phyloP scores from a whole-genome alignment of 495 filamentous ascomycete genomes.

The Usnea hakonensis region DNA sequence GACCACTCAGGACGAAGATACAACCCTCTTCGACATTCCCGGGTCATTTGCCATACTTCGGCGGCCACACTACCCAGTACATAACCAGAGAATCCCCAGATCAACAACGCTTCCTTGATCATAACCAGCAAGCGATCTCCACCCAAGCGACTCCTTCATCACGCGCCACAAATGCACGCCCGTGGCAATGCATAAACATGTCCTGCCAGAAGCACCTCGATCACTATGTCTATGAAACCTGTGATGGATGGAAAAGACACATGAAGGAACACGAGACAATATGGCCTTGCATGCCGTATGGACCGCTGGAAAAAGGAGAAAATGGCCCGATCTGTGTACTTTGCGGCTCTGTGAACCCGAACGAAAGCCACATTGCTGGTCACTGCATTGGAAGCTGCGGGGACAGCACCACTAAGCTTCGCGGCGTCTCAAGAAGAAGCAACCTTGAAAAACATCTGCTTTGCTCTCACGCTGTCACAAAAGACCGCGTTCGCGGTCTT shows the following conservation, averaged over 20 bases:
- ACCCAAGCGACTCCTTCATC: background rate
- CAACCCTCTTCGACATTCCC: background rate
- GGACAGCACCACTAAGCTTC: background rate
- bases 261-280: constrained; percentile 7
- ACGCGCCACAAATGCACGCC: background rate
- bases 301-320: background rate
- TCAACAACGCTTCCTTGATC: background rate
- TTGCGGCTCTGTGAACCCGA: background rate
- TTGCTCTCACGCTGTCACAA: background rate
- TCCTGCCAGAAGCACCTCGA: background rate
- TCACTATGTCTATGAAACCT: background rate
- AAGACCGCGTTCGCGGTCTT: background rate
- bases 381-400: background rate
- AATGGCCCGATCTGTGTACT: background rate
- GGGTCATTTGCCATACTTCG: background rate
- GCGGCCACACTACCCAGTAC: background rate
- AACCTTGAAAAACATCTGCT: background rate
- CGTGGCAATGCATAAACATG: background rate
- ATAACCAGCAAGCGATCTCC: background rate
- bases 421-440: background rate
- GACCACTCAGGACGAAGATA: background rate
- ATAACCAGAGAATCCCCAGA: background rate
- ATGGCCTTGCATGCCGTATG: background rate
- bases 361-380: background rate
- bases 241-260: constrained; percentile 12